These are phyloP conservation scores for Russula virescens DNA, from an alignment of 768 basidiomycete genomes.

Conservation along the genomic window DNA sequence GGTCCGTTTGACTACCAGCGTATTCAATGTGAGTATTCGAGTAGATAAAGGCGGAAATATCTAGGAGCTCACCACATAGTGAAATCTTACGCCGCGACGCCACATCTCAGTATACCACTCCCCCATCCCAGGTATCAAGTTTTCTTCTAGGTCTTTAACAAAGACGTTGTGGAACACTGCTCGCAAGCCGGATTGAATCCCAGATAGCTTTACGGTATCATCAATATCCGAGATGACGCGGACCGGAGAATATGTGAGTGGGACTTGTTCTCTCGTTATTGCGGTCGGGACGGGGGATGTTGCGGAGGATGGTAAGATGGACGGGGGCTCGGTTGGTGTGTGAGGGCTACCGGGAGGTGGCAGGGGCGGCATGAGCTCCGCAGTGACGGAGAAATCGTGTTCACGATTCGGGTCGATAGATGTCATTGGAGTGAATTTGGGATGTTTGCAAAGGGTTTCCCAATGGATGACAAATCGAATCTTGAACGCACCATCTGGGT, in stretches of 20 bases:
- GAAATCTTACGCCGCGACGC: constrained; percentile 68
- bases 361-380: constrained; percentile 41
- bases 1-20: constrained; percentile 77
- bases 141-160: constrained; percentile 74
- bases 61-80: constrained; percentile 70
- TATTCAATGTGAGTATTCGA: background rate
- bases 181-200: constrained; percentile 72
- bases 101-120: constrained; percentile 72
- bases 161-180: constrained; percentile 89
- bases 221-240: constrained; percentile 92
- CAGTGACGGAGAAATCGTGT: constrained; percentile 50
- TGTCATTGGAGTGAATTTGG: constrained; percentile 48
- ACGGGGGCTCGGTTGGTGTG: constrained; percentile 8
- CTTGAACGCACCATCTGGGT: constrained; percentile 69
- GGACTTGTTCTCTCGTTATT: constrained; percentile 27
- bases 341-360: constrained; percentile 28
- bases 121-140: constrained; percentile 76
- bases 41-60: background rate
- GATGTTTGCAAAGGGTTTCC: constrained; percentile 62
- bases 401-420: constrained; percentile 42
- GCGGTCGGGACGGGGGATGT: constrained; percentile 16
- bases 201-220: constrained; percentile 82
- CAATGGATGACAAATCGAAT: constrained; percentile 56
- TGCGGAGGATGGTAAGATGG: background rate
- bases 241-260: constrained; percentile 55